Base-by-base conservation (phyloP, 164 flowering plant species). In the Saururus chinensis region DNA sequence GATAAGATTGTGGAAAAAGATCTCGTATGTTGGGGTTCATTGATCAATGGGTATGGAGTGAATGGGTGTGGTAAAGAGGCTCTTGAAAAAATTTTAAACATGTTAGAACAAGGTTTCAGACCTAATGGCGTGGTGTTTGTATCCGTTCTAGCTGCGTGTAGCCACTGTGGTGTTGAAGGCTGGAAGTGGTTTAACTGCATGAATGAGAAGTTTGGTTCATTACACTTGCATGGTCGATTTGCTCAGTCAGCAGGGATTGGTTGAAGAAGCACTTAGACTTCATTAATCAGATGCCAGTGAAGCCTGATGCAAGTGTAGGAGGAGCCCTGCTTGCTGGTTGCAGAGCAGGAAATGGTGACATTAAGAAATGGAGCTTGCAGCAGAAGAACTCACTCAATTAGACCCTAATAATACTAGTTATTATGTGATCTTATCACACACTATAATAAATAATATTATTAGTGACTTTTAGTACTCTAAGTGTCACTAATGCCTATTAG, bases 181-280 rank as follows among this genome's bases (percentile, higher is more conserved):
- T 80, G 82, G 84, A 66, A 51, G 19, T 77, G 75, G 73, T 81
- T 83, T 70, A 35, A 66, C 66, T 64, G 70, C 54, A 83, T 85
- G 91, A 64, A 77, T 70, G 73, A 59, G 42, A 70, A 64, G 14
- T 65, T 72, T 83, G 56, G 71, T 75, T 35, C 90, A 83, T 40
- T 83, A 80, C 74, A 81, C 84, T 61, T 83, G 91, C 70, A 79
- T 81, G 79, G 87, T 85, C 60, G 91, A 83, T 76, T 67, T 81
- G 75, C 84, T 83, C 61, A 72, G 83, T 62, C 78, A 82, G 22
- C 63, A 53, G 42, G 91, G 84, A 62, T 64, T 66, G 57, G 56
- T 80, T 23, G 67, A 71, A 61, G 81, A 73, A 67, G 86, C 87
- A 22, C 54, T 81, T 57, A n/a, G 71, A 76, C 41, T 76, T 85